phyloP scores from a whole-genome alignment of 75 land plant species.

The Chamaecyparis obtusa region DNA sequence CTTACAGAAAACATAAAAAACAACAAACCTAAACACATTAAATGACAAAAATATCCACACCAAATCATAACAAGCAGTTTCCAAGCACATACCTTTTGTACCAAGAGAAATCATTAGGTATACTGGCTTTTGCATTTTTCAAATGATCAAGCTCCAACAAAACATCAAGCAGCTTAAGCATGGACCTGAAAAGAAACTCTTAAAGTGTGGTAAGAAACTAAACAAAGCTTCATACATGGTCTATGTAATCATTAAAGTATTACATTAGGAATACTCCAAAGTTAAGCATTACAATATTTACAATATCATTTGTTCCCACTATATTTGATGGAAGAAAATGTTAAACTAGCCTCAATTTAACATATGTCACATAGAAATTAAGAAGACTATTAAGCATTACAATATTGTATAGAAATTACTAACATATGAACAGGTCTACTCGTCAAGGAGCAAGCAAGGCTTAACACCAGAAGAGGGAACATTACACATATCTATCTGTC shows the following conservation, averaged over 20 bases:
- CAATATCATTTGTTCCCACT: background rate
- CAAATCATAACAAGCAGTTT: background rate
- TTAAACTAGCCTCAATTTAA: background rate
- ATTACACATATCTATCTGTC: no score
- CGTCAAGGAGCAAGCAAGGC: no score
- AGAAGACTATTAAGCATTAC: no score
- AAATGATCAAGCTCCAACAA: conserved; percentile 95
- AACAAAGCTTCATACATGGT: background rate
- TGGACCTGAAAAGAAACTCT: conserved; percentile 63
- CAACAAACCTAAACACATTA: background rate
- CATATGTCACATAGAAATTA: no score
- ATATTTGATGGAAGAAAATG: background rate
- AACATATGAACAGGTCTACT: no score
- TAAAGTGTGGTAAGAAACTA: background rate
- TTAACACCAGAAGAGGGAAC: no score
- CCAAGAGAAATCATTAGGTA: conserved; percentile 99
- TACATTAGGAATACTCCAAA: conserved; percentile 7
- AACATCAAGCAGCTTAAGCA: conserved; percentile 91
- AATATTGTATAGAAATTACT: no score
- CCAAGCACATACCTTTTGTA: conserved; percentile 77
- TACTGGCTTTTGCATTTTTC: conserved; percentile 99
- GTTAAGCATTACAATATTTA: background rate
- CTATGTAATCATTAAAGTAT: background rate
- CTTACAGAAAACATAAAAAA: background rate
- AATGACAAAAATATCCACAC: background rate